Evolutionary conservation across 2,329 filamentous ascomycete genomes (phyloP).

Genomic region (Verticillium nonalfalfae): DNA sequence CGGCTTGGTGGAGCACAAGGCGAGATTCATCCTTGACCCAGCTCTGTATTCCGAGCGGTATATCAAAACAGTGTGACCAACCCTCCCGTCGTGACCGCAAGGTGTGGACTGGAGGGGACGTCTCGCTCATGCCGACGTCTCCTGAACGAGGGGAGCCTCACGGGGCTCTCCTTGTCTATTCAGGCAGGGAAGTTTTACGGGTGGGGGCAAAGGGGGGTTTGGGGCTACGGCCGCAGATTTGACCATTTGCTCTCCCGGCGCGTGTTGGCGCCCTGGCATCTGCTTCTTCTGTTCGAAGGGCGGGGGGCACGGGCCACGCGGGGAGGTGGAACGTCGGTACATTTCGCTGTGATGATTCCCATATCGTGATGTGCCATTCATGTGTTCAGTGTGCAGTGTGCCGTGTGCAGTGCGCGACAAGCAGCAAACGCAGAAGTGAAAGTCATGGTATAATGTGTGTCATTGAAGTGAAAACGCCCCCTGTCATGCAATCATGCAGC

Average conservation of each 20-base stretch:
- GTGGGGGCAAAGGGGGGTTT: slow-evolving; percentile 23
- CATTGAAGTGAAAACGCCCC: background rate
- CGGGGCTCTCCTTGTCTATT: slow-evolving; percentile 8
- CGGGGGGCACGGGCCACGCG: slow-evolving; percentile 21
- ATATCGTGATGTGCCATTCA: background rate
- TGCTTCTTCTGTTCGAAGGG: slow-evolving; percentile 16
- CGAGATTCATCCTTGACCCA: slow-evolving; percentile 64
- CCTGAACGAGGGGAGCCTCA: background rate
- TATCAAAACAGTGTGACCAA: slow-evolving; percentile 29
- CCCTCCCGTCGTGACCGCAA: slow-evolving; percentile 6
- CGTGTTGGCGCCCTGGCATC: slow-evolving; percentile 27
- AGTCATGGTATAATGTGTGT: background rate
- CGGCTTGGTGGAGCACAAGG: slow-evolving; percentile 72
- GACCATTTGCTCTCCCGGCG: slow-evolving; percentile 36
- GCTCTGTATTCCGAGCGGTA: slow-evolving; percentile 74
- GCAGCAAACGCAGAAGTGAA: too few species aligned
- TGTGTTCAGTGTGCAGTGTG: too few species aligned
- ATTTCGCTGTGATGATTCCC: slow-evolving; percentile 16
- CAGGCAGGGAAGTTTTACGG: slow-evolving; percentile 18
- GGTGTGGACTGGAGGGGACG: slow-evolving; percentile 10
- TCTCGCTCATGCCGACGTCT: slow-evolving; percentile 15
- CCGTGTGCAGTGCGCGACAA: background rate
- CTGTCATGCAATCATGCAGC: slow-evolving; percentile 7
- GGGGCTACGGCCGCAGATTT: slow-evolving; percentile 25
- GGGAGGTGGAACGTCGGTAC: slow-evolving; percentile 36